These are phyloP conservation scores for Symbiodinium natans DNA, from an alignment of 73 alveolate genomes.

Conservation along the genomic window DNA sequence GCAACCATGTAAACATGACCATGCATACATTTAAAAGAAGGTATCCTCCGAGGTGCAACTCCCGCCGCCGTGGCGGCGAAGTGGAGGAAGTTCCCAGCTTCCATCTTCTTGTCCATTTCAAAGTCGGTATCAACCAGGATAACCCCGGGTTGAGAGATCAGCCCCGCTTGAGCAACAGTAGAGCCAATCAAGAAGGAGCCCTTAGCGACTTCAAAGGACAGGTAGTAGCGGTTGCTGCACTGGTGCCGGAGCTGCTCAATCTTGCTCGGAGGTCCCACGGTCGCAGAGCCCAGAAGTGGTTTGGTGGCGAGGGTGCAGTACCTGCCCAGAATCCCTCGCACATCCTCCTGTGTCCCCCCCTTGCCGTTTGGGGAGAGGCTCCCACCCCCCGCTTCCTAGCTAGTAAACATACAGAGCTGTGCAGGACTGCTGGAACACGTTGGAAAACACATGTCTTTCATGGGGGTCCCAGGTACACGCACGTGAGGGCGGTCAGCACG, in stretches of 20 bases:
- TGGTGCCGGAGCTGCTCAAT: constrained; percentile 59
- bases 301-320: constrained; percentile 48
- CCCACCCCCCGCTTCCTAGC: too few species aligned
- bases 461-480: neutral
- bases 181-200: constrained; percentile 58
- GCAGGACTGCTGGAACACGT: too few species aligned
- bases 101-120: neutral
- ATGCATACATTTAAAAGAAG: neutral
- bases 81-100: constrained; percentile 25
- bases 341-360: too few species aligned
- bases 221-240: constrained; percentile 57
- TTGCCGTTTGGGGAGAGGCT: too few species aligned
- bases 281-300: constrained; percentile 47
- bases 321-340: too few species aligned
- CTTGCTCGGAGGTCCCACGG: neutral
- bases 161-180: constrained; percentile 48
- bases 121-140: constrained; percentile 48
- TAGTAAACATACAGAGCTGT: too few species aligned
- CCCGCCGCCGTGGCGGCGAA: constrained; percentile 87
- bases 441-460: too few species aligned
- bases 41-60: neutral
- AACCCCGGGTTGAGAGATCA: constrained; percentile 50
- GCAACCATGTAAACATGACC: too few species aligned
- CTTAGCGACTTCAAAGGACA: constrained; percentile 54
- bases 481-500: constrained; percentile 23